Percentiles rank a stretch among this genome's conserved stretches.
phyloP scores from a whole-genome alignment of 2,329 filamentous ascomycete species.

The Botryotinia calthae region DNA sequence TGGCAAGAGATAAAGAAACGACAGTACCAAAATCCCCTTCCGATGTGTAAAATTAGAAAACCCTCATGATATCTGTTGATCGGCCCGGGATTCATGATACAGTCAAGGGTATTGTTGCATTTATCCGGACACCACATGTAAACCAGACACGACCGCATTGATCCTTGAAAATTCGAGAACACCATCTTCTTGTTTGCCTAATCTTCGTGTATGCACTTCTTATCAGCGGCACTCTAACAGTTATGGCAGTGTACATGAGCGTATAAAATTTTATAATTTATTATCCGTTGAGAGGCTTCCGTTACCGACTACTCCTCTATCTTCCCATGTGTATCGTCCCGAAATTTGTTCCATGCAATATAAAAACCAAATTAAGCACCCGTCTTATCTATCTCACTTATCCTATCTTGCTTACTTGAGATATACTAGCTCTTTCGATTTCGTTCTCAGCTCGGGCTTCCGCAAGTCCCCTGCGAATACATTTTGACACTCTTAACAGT shows the following conservation, averaged over 20 bases:
- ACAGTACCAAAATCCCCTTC: neutral
- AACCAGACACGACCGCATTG: neutral
- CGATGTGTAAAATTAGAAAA: neutral
- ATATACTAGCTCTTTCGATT: neutral
- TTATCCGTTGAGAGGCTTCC: neutral
- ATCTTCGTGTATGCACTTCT: slow-evolving; percentile 19
- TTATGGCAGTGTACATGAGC: neutral
- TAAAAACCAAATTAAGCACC: neutral
- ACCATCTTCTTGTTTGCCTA: slow-evolving; percentile 4
- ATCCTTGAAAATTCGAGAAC: neutral
- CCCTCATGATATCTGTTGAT: neutral
- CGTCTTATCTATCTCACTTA: neutral
- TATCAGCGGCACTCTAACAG: slow-evolving; percentile 3
- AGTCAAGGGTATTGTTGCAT: neutral
- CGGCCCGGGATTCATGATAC: slow-evolving; percentile 1
- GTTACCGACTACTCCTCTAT: slow-evolving; percentile 2
- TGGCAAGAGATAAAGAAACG: neutral
- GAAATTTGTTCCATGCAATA: neutral
- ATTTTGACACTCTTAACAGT: slow-evolving; percentile 29
- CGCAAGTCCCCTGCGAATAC: slow-evolving; percentile 23
- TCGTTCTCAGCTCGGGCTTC: slow-evolving; percentile 12
- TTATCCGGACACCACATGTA: neutral
- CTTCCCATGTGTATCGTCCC: neutral
- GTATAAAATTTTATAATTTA: neutral
- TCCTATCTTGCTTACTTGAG: neutral